These are phyloP conservation scores for Artemisia argyi DNA, from an alignment of 129 eudicot genomes.

Conservation along the genomic window DNA sequence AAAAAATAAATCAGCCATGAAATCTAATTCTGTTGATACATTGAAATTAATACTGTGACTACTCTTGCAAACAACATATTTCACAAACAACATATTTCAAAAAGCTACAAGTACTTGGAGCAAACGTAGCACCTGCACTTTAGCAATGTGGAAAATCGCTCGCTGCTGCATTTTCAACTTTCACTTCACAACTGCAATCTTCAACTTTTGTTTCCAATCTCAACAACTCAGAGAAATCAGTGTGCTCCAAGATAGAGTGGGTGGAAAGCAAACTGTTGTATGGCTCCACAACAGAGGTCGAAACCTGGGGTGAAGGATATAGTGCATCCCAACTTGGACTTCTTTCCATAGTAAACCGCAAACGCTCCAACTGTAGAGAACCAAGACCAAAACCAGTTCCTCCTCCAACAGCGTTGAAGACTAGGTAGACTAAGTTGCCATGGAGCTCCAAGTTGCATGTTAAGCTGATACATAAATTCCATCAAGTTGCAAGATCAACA, in stretches of 20 bases:
- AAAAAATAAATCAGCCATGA: too few relatives aligned
- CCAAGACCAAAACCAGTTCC: constrained; percentile 80
- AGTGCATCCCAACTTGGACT: constrained; percentile 53
- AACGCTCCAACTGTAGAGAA: constrained; percentile 64
- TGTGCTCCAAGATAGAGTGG: constrained; percentile 40
- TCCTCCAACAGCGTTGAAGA: constrained; percentile 66
- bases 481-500: constrained; percentile 11
- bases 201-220: too few relatives aligned
- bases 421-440: constrained; percentile 19
- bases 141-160: too few relatives aligned
- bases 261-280: constrained; percentile 46
- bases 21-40: too few relatives aligned
- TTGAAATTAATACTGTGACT: too few relatives aligned
- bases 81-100: too few relatives aligned
- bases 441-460: constrained; percentile 11
- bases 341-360: constrained; percentile 72
- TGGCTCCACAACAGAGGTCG: constrained; percentile 53
- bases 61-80: too few relatives aligned
- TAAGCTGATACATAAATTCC: constrained; percentile 6
- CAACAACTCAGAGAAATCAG: constrained; percentile 33
- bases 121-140: too few relatives aligned
- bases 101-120: too few relatives aligned
- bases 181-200: too few relatives aligned
- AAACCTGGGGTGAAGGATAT: constrained; percentile 57
- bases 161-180: too few relatives aligned